These are phyloP conservation scores for Sclerotinia subarctica DNA, from an alignment of 2,329 filamentous ascomycete genomes.

Conservation along the genomic window DNA sequence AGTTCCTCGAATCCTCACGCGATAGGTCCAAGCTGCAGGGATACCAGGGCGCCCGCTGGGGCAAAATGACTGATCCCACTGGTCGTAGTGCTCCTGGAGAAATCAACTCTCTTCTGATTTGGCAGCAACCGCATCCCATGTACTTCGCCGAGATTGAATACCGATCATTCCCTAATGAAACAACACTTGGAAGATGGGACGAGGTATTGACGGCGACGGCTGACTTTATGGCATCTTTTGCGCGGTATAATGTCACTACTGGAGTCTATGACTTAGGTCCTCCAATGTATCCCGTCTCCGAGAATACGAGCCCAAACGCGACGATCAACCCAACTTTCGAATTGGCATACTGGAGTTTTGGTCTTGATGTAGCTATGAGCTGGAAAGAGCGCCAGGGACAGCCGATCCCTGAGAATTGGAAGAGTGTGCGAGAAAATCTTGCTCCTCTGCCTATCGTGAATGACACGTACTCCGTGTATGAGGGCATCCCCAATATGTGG, in stretches of 20 bases:
- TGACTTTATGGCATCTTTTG: slow-evolving; percentile 58
- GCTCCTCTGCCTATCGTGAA: slow-evolving; percentile 51
- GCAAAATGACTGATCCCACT: slow-evolving; percentile 56
- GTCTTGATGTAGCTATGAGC: slow-evolving; percentile 50
- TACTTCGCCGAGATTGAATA: slow-evolving; percentile 58
- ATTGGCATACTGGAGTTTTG: slow-evolving; percentile 59
- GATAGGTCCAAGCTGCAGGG: slow-evolving; percentile 38
- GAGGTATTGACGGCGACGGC: slow-evolving; percentile 49
- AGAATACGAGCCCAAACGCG: slow-evolving; percentile 56
- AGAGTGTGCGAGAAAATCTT: slow-evolving; percentile 48
- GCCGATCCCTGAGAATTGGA: slow-evolving; percentile 47
- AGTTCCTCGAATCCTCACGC: slow-evolving; percentile 37
- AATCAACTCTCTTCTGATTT: slow-evolving; percentile 59
- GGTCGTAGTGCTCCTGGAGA: slow-evolving; percentile 56
- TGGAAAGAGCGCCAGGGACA: slow-evolving; percentile 51
- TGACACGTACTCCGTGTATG: slow-evolving; percentile 53
- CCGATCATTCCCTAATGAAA: slow-evolving; percentile 43
- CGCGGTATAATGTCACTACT: slow-evolving; percentile 52
- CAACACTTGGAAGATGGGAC: slow-evolving; percentile 53
- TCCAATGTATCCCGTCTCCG: slow-evolving; percentile 51
- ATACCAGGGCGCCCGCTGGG: slow-evolving; percentile 44
- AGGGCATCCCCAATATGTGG: slow-evolving; percentile 48
- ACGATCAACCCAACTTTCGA: slow-evolving; percentile 60
- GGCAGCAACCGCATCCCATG: slow-evolving; percentile 61
- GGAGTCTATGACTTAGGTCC: slow-evolving; percentile 51